phyloP scores from a whole-genome alignment of 2,329 filamentous ascomycete species.

The Fonsecaea multimorphosa region DNA sequence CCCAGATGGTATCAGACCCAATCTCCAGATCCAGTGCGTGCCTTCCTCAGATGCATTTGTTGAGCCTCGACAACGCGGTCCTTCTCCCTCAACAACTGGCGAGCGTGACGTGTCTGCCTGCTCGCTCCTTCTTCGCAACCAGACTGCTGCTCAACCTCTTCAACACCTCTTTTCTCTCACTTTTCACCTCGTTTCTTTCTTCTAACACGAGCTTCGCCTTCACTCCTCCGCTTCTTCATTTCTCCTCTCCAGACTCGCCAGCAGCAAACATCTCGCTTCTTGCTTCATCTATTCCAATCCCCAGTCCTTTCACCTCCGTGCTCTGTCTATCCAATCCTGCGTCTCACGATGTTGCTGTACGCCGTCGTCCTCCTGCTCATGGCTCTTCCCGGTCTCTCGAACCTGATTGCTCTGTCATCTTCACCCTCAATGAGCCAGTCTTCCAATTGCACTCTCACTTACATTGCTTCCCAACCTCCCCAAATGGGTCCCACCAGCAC shows the following conservation, averaged over 20 bases:
- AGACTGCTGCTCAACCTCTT: conserved; percentile 3
- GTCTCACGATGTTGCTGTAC: conserved; percentile 26
- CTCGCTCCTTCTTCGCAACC: conserved; percentile 8
- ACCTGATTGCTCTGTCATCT: conserved; percentile 13
- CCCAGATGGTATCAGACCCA: not conserved
- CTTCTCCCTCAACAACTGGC: not conserved
- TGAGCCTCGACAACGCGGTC: conserved; percentile 3
- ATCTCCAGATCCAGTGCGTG: not conserved
- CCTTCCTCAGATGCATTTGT: conserved; percentile 9
- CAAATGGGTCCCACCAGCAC: conserved; percentile 37
- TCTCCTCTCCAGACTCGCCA: not conserved
- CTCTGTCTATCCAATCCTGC: conserved; percentile 9
- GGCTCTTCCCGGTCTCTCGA: conserved; percentile 23
- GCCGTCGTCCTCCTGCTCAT: conserved; percentile 23
- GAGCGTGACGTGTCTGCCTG: conserved; percentile 8
- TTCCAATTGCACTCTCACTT: conserved; percentile 33
- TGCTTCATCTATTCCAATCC: conserved; percentile 8
- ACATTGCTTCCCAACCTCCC: conserved; percentile 33
- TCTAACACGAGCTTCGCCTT: conserved; percentile 4
- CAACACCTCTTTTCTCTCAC: conserved; percentile 12
- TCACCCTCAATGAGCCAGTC: not conserved
- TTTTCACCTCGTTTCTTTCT: conserved; percentile 1
- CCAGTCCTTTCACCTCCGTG: conserved; percentile 9
- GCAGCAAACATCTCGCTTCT: not conserved
- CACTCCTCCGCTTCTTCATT: not conserved